Percentiles rank a stretch among this genome's conserved stretches.
These are phyloP conservation scores for Ustilago esculenta DNA, from an alignment of 1,284 basidiomycete genomes.

Conservation along the genomic window DNA sequence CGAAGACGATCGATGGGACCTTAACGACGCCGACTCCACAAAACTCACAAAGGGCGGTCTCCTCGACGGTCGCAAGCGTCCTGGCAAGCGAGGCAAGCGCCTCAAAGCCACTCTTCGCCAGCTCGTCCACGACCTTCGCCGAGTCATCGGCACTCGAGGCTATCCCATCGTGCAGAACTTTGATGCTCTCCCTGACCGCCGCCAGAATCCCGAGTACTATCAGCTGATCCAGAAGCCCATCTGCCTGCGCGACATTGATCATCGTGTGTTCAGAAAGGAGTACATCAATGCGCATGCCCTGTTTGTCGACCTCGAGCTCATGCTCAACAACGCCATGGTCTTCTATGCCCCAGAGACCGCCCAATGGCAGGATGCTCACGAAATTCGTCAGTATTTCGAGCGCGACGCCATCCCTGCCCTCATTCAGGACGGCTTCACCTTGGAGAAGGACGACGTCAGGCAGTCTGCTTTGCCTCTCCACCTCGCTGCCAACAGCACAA, in stretches of 20 bases:
- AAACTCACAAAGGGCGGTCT: conserved; percentile 48
- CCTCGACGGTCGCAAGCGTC: conserved; percentile 48
- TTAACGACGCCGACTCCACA: conserved; percentile 16
- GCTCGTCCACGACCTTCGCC: conserved; percentile 46
- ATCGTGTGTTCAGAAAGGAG: conserved; percentile 44
- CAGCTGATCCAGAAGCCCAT: conserved; percentile 58
- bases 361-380: conserved; percentile 60
- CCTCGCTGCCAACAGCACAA: conserved; percentile 53
- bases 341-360: conserved; percentile 56
- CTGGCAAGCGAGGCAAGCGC: conserved; percentile 59
- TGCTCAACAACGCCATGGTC: conserved; percentile 64
- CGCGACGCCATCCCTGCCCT: conserved; percentile 55
- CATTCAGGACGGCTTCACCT: conserved; percentile 62
- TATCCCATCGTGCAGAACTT: conserved; percentile 51
- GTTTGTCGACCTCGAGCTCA: conserved; percentile 55
- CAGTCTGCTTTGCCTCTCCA: conserved; percentile 60
- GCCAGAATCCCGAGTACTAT: conserved; percentile 64
- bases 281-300: conserved; percentile 61
- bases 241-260: conserved; percentile 56
- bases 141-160: conserved; percentile 38
- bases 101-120: conserved; percentile 59
- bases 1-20: conserved; percentile 15
- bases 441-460: conserved; percentile 62
- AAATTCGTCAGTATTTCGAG: conserved; percentile 56
- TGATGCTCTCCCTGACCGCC: conserved; percentile 52